These are phyloP conservation scores for Camellia japonica DNA, from an alignment of 148 eudicot genomes.

Conservation along the genomic window DNA sequence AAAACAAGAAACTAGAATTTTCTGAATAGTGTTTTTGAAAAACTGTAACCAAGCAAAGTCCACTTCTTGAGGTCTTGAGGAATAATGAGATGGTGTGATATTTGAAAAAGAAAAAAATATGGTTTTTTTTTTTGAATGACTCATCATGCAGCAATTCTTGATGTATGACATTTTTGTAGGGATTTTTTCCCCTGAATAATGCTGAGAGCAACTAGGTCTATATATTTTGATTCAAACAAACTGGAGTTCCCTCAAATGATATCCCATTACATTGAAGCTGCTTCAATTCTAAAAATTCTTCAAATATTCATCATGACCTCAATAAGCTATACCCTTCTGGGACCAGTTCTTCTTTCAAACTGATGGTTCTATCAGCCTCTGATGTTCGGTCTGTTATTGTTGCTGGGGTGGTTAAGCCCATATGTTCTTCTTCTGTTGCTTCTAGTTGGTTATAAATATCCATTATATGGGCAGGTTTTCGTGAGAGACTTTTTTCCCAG, in stretches of 20 bases:
- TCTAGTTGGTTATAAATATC: too few species aligned
- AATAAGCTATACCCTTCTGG: not conserved
- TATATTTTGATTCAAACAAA: too few species aligned
- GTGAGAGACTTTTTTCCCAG: constrained; percentile 71
- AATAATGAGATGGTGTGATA: not conserved
- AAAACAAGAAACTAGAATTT: too few species aligned
- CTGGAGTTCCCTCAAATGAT: not conserved
- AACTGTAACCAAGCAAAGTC: not conserved
- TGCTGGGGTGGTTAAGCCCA: not conserved
- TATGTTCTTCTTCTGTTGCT: not conserved
- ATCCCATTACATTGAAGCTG: not conserved
- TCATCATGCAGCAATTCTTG: too few species aligned
- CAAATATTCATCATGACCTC: not conserved
- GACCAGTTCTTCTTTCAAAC: not conserved
- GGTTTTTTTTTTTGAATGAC: too few species aligned
- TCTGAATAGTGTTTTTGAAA: too few species aligned
- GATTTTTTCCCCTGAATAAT: not conserved
- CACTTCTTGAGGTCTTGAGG: not conserved
- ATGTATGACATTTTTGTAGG: too few species aligned
- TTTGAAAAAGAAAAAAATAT: not conserved
- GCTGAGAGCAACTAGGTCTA: not conserved
- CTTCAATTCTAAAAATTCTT: not conserved
- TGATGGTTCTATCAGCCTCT: not conserved
- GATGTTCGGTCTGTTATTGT: not conserved
- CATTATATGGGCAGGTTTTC: constrained; percentile 47